phyloP scores from a whole-genome alignment of 768 basidiomycete genomes.

The Neoboletus brunneissimus region DNA sequence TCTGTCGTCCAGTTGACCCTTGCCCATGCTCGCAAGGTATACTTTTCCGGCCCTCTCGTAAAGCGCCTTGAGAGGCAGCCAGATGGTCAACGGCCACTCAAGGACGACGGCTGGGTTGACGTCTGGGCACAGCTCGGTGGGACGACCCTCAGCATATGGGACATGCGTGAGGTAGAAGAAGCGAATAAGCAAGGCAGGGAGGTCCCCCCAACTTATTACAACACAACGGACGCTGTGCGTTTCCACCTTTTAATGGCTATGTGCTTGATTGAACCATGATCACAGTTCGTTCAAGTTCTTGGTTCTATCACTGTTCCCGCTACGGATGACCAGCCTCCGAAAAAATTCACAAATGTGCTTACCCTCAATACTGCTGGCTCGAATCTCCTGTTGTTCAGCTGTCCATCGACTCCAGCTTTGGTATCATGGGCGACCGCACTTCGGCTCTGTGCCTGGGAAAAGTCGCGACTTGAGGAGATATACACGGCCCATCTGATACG shows the following conservation, averaged over 20 bases:
- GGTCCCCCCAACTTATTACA: conserved; percentile 84
- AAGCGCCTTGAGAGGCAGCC: conserved; percentile 74
- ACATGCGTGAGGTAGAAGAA: conserved; percentile 84
- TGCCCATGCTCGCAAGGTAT: conserved; percentile 80
- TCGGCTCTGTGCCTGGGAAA: conserved; percentile 91
- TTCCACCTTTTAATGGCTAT: not conserved
- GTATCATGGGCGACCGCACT: conserved; percentile 91
- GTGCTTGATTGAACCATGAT: conserved; percentile 9
- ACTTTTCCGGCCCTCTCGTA: conserved; percentile 81
- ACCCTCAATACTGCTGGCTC: conserved; percentile 93
- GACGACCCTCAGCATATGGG: conserved; percentile 88
- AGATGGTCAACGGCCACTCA: conserved; percentile 64
- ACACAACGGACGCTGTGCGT: conserved; percentile 85
- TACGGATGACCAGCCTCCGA: conserved; percentile 45
- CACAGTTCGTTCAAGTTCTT: conserved; percentile 74
- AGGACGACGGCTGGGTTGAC: conserved; percentile 78
- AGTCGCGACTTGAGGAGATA: conserved; percentile 91
- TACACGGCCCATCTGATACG: conserved; percentile 93
- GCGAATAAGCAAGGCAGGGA: conserved; percentile 77
- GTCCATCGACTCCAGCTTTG: conserved; percentile 64
- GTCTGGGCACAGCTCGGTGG: conserved; percentile 91
- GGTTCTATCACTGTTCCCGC: conserved; percentile 69
- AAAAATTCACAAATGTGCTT: conserved; percentile 73
- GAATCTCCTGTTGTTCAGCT: conserved; percentile 87
- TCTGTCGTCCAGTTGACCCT: conserved; percentile 72